Percentiles rank a stretch among this genome's conserved stretches.
Evolutionary conservation across 805 yeast species (phyloP).

Genomic region (Kregervanrija fluxuum): DNA sequence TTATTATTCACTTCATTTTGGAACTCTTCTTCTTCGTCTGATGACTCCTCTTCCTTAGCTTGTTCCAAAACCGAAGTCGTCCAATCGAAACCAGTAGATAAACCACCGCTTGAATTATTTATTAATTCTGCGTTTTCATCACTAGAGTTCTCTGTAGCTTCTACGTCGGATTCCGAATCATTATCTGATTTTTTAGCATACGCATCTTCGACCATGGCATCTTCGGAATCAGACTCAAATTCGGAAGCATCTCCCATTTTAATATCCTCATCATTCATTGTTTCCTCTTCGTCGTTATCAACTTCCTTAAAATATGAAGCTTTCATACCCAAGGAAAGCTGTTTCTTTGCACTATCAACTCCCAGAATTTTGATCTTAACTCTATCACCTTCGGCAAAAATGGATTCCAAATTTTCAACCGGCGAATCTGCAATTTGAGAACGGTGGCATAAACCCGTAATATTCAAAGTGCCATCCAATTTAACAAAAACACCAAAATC

Average conservation of each 20-base stretch:
- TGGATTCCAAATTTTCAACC: conserved; percentile 47
- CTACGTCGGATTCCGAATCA: conserved; percentile 16
- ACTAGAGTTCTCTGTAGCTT: conserved; percentile 23
- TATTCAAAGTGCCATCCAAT: conserved; percentile 63
- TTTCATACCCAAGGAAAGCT: conserved; percentile 85
- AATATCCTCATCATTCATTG: conserved; percentile 17
- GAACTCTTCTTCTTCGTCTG: conserved; percentile 40
- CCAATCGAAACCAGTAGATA: conserved; percentile 94
- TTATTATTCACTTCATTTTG: conserved; percentile 32
- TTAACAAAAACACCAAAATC: conserved; percentile 90
- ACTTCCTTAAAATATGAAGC: conserved; percentile 66
- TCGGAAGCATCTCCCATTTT: conserved; percentile 23
- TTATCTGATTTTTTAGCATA: conserved; percentile 18
- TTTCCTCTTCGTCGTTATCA: conserved; percentile 11
- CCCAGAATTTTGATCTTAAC: conserved; percentile 78
- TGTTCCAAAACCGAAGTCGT: conserved; percentile 84
- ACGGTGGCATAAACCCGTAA: conserved; percentile 84
- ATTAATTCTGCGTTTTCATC: conserved; percentile 23
- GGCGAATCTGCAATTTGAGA: conserved; percentile 72
- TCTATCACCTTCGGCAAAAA: conserved; percentile 84
- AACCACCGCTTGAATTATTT: conserved; percentile 38
- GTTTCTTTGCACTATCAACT: conserved; percentile 58
- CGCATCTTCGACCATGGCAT: conserved; percentile 22
- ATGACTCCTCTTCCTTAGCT: conserved; percentile 49
- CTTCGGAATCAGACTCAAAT: conserved; percentile 26